Evolutionary conservation across 2,329 filamentous ascomycete species (phyloP), one percentile per base, ranked within the genome.

Genomic region (Lasiodiplodia hormozganensis): DNA sequence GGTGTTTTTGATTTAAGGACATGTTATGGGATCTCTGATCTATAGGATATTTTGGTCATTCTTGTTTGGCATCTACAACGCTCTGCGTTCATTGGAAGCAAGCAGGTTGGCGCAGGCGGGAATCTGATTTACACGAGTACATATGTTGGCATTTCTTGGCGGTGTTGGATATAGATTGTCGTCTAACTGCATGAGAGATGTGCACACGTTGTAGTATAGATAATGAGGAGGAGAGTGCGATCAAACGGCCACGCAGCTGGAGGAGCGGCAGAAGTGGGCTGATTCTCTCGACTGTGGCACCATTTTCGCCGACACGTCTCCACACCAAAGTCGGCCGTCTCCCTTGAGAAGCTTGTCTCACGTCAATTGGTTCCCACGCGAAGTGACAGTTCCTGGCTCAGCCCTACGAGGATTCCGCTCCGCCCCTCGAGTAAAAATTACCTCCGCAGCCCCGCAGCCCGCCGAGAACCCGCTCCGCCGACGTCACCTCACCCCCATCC

Each of bases 391-490:
- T 18, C 51, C 34, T n/a, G 12, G 5, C n/a, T 60, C 56, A 60
- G 56, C 56, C 56, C 56, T 60, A 60, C 56, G n/a, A n/a, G 10
- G 43, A 31, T 47, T 43, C 56, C 56, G 56, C 56, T 23, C 56
- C 56, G 38, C 38, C 56, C 34, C 38, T n/a, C 21, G 10, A n/a
- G 12, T 34, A 10, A 40, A 36, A 31, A 56, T 34, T 18, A 36
- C 16, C 54, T 34, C 34, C 54, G 54, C 31, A 38, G 31, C 31
- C 52, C 43, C 28, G 62, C 43, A 31, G 62, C 49, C 36, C 52
- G 31, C n/a, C 11, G 38, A 21, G 21, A 52, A n/a, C 36, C 28
- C 52, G 14, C 40, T 23, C 23, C 62, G 38, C 25, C 62, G 16
- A 51, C 65, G 53, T 60, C 53, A 47, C 54, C 2, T 56, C 25